A percentile compares a stretch with the other conserved stretches of the same genome.
phyloP scores from a whole-genome alignment of 1,284 basidiomycete genomes.

The Cryptococcus jaspeensis region DNA sequence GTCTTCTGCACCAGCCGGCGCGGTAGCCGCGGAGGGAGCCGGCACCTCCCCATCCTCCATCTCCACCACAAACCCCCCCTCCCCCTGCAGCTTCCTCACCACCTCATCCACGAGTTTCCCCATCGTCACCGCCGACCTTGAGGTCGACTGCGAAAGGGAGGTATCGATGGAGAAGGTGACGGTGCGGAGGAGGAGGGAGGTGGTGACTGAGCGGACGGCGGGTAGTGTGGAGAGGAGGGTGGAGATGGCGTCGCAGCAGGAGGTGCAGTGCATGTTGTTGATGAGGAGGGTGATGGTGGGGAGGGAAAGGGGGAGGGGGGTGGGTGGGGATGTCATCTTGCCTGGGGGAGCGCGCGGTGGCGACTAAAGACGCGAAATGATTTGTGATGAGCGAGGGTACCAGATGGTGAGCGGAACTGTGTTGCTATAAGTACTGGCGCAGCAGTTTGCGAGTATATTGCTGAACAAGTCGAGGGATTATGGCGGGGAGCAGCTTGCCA shows the following conservation, averaged over 20 bases:
- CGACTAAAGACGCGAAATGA: not conserved
- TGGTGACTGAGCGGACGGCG: slow-evolving; percentile 31
- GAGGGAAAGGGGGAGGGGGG: slow-evolving; percentile 21
- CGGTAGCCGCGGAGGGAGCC: too few species aligned
- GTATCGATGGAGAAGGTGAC: slow-evolving; percentile 37
- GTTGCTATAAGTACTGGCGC: too few species aligned
- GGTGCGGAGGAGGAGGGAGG: slow-evolving; percentile 45
- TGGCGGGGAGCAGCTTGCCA: not conserved
- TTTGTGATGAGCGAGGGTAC: not conserved
- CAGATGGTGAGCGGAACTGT: too few species aligned
- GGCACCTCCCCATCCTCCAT: not conserved
- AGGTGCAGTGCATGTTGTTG: slow-evolving; percentile 51
- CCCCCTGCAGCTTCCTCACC: slow-evolving; percentile 20
- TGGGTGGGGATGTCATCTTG: not conserved
- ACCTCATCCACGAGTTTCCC: slow-evolving; percentile 25
- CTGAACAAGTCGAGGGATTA: not conserved
- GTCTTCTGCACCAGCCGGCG: not conserved
- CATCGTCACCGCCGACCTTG: slow-evolving; percentile 5
- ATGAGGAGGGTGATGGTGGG: slow-evolving; percentile 34
- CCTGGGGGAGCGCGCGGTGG: not conserved
- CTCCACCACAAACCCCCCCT: slow-evolving; percentile 41
- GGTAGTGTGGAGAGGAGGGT: slow-evolving; percentile 33
- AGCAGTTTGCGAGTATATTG: too few species aligned
- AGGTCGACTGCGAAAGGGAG: slow-evolving; percentile 8
- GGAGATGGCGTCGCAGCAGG: slow-evolving; percentile 49